Conservation (phyloP, 2,329 filamentous ascomycete genomes). For the Tolypocladium ophioglossoides region DNA sequence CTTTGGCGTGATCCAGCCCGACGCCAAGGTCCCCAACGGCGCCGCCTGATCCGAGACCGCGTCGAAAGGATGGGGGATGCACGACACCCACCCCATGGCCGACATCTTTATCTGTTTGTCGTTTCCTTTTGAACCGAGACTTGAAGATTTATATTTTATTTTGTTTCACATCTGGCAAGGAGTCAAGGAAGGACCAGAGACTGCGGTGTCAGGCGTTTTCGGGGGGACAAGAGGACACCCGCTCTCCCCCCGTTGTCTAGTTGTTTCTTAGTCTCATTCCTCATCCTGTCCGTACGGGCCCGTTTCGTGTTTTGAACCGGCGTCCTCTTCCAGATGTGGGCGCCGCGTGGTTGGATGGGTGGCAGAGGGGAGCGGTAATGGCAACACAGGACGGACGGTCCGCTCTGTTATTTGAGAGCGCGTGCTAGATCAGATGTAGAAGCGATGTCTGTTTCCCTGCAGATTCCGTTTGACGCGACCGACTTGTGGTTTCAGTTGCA, state of each 20-base stretch:
- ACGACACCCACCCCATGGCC: neutral
- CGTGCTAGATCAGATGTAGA: neutral
- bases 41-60: neutral
- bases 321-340: neutral
- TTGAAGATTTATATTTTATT: neutral
- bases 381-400: neutral
- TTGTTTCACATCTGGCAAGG: neutral
- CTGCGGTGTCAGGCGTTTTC: neutral
- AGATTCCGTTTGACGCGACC: neutral
- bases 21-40: neutral
- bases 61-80: neutral
- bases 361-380: neutral
- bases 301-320: neutral
- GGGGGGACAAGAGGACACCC: neutral
- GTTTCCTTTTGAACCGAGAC: too few relatives aligned
- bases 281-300: neutral
- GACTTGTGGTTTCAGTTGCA: too few relatives aligned
- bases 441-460: neutral
- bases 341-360: neutral
- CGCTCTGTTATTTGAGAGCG: neutral
- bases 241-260: neutral
- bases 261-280: neutral
- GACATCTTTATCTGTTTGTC: neutral
- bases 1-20: constrained; percentile 17
- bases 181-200: neutral